phyloP scores from a whole-genome alignment of 1,284 basidiomycete genomes.

The Cutaneotrichosporon sp. region DNA sequence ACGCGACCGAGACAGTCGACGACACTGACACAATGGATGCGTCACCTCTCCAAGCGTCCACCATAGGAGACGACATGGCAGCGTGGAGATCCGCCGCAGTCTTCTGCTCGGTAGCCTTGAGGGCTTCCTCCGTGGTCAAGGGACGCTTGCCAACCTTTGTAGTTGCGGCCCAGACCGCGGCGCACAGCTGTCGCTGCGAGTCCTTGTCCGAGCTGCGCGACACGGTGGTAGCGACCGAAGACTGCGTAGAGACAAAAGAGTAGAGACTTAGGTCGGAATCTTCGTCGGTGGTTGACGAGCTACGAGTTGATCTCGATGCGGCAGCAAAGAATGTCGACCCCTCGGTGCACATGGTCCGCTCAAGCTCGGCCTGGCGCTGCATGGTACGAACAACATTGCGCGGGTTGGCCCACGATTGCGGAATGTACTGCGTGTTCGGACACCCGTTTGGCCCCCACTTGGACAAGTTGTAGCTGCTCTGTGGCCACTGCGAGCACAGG shows the following conservation, averaged over 20 bases:
- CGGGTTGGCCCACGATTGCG: constrained; percentile 66
- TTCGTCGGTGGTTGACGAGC: constrained; percentile 19
- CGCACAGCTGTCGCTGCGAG: constrained; percentile 6
- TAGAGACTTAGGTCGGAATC: constrained; percentile 23
- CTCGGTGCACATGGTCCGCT: constrained; percentile 23
- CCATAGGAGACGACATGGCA: constrained; percentile 38
- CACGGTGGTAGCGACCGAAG: constrained; percentile 22
- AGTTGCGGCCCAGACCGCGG: constrained; percentile 16
- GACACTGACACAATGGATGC: constrained; percentile 13
- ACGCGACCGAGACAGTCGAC: constrained; percentile 15
- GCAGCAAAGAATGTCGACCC: constrained; percentile 26
- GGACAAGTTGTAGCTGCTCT: constrained; percentile 68
- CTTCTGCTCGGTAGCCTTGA: constrained; percentile 16
- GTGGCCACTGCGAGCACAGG: constrained; percentile 61
- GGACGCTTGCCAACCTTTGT: constrained; percentile 2
- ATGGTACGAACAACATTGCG: constrained; percentile 60
- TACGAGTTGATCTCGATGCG: constrained; percentile 10
- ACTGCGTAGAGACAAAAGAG: constrained; percentile 17
- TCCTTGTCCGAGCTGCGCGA: constrained; percentile 1
- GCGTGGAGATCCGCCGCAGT: constrained; percentile 31
- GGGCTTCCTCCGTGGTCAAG: constrained; percentile 3
- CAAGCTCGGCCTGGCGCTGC: constrained; percentile 57
- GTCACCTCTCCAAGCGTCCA: constrained; percentile 19
- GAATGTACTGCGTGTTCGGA: constrained; percentile 54
- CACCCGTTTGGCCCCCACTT: constrained; percentile 63